A percentile compares a stretch with the other conserved stretches of the same genome.
phyloP scores from a whole-genome alignment of 2,329 filamentous ascomycete species.

The Hortaea werneckii region DNA sequence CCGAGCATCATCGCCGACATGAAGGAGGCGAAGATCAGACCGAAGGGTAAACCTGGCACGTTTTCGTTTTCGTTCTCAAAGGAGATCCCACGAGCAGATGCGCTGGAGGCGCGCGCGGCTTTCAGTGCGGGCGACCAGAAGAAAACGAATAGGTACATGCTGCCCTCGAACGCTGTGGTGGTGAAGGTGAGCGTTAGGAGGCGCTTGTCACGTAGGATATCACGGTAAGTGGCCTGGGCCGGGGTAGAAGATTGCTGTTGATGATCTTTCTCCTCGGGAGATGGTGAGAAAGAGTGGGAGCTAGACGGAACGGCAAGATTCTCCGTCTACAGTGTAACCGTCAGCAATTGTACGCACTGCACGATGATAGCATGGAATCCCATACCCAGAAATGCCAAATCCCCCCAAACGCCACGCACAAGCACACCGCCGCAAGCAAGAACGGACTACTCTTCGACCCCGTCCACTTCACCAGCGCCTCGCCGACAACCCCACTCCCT shows the following conservation, averaged over 20 bases:
- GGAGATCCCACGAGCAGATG: not conserved
- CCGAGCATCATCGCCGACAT: not conserved
- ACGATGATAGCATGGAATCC: no score
- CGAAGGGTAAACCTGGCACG: not conserved
- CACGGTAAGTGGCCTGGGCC: no score
- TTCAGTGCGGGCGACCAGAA: slow-evolving; percentile 50
- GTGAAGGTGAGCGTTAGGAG: slow-evolving; percentile 43
- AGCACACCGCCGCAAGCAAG: slow-evolving; percentile 29
- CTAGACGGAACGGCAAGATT: no score
- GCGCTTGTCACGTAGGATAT: slow-evolving; percentile 28
- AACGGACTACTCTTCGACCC: slow-evolving; percentile 45
- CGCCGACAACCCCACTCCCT: slow-evolving; percentile 41
- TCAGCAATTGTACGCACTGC: no score
- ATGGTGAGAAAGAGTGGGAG: no score
- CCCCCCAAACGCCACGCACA: not conserved
- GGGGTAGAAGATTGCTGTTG: not conserved
- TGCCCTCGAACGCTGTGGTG: slow-evolving; percentile 50
- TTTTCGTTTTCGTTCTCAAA: not conserved
- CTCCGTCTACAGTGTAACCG: no score
- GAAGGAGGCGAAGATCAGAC: not conserved
- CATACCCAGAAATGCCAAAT: not conserved
- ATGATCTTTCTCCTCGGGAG: no score
- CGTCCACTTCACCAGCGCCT: slow-evolving; percentile 39
- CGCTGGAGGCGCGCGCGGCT: slow-evolving; percentile 1
- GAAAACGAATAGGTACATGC: slow-evolving; percentile 54